phyloP scores from a whole-genome alignment of 1,139 yeast species.

The Hemisphaericaspora subhashii region DNA sequence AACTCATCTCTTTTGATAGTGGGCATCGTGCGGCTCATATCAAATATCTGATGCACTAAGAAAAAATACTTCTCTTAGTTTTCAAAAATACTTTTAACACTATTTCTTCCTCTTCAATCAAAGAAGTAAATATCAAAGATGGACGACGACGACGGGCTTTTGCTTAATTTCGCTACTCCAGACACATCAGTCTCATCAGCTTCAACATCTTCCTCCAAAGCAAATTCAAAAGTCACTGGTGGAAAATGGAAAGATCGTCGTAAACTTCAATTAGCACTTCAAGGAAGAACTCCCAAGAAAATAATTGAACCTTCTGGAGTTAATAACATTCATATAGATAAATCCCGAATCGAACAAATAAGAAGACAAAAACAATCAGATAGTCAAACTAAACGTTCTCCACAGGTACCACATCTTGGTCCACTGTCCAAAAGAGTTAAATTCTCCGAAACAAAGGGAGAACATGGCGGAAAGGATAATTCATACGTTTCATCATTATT shows the following conservation, averaged over 20 bases:
- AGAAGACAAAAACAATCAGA: slow-evolving; percentile 9
- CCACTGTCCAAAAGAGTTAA: slow-evolving; percentile 27
- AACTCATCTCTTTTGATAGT: not conserved
- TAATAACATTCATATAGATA: slow-evolving; percentile 34
- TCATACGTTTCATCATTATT: slow-evolving; percentile 83
- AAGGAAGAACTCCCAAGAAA: slow-evolving; percentile 42
- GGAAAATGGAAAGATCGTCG: slow-evolving; percentile 84
- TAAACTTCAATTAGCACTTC: slow-evolving; percentile 48
- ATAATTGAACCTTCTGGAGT: slow-evolving; percentile 32
- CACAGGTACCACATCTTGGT: slow-evolving; percentile 12
- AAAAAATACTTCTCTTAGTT: too few relatives aligned
- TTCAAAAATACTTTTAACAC: not conserved
- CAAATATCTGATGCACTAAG: not conserved
- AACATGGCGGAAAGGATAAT: slow-evolving; percentile 50
- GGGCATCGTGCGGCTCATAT: slow-evolving; percentile 6
- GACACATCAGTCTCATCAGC: too few relatives aligned
- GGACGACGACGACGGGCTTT: slow-evolving; percentile 60
- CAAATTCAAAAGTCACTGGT: slow-evolving; percentile 48
- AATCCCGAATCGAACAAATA: slow-evolving; percentile 16
- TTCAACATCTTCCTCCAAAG: slow-evolving; percentile 10
- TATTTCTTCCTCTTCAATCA: not conserved
- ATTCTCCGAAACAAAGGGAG: slow-evolving; percentile 45
- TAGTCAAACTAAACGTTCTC: slow-evolving; percentile 9
- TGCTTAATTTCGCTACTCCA: slow-evolving; percentile 60
- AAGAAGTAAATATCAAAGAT: slow-evolving; percentile 2